phyloP scores from a whole-genome alignment of 768 basidiomycete species.

The Mycena albidolilacea region DNA sequence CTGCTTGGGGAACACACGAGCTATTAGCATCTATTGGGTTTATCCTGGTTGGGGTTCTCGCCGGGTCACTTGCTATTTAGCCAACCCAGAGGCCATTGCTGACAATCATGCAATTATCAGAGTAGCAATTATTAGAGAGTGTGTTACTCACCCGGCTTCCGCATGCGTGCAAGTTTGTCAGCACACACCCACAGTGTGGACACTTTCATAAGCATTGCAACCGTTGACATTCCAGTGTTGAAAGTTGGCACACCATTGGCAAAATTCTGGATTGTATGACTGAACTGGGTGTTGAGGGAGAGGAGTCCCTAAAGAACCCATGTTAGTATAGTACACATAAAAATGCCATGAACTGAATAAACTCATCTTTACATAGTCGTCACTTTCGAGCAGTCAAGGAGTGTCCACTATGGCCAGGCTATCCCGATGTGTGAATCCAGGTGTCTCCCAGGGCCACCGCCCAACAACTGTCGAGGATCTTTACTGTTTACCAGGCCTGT shows the following conservation, averaged over 20 bases:
- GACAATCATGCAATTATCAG: no score
- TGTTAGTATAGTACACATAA: conserved; percentile 32
- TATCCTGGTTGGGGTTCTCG: no score
- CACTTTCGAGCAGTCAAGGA: conserved; percentile 56
- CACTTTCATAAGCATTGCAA: conserved; percentile 28
- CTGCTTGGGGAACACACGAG: no score
- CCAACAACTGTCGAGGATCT: conserved; percentile 54
- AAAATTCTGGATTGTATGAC: conserved; percentile 32
- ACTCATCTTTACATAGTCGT: conserved; percentile 51
- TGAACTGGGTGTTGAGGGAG: conserved; percentile 46
- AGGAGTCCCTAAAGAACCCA: conserved; percentile 43
- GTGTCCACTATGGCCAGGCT: conserved; percentile 46
- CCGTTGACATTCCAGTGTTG: conserved; percentile 15
- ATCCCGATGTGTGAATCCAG: conserved; percentile 43
- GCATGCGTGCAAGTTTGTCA: conserved; percentile 6
- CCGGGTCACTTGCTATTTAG: no score
- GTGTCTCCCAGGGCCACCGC: conserved; percentile 56
- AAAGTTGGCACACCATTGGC: neutral
- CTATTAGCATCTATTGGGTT: no score
- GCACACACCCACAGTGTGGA: conserved; percentile 29
- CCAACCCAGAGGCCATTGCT: no score
- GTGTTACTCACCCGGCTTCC: conserved; percentile 17
- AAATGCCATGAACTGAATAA: conserved; percentile 5
- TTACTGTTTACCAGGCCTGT: conserved; percentile 54
- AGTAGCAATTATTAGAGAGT: neutral